Base-by-base conservation (phyloP, 2,329 filamentous ascomycete genomes). In the Aspergillus tanneri region DNA sequence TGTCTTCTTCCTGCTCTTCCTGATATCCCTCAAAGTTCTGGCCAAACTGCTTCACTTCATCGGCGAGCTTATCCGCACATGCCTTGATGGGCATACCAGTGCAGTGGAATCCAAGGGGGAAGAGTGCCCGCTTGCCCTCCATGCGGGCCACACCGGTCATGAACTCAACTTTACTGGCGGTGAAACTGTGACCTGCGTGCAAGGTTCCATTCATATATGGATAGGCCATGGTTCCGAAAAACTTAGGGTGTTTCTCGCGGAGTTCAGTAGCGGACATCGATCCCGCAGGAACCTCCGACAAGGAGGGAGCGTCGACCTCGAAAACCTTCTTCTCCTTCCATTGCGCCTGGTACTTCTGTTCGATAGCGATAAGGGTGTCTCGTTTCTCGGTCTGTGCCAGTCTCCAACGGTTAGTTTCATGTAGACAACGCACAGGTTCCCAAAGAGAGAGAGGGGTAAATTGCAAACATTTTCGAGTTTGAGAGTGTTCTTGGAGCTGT, bases 61-160 rank as follows among this genome's bases (percentile, higher is more conserved):
- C 84, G 50, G 86, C 84, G 37, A 99, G 82, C 78, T 97, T 97
- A 77, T 99, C 92, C 46, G 93, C 90, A 64, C 89, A 95, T 5
- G 93, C 91, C 74, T 96, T 96, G 77, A 99, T 99, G 37, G 91
- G 90, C 86, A 99, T 95, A 61, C 93, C 93, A 0, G 92, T 97
- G 74, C 87, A 90, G 77, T 99, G 93, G 76, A 90, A 99, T 24
- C 92, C 93, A 65, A 93, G 86, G 48, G 93, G 93, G 69, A 93
- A 96, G 44, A 97, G 77, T 48, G 86, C 80, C 44, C 86, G 81
- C 77, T 92, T 92, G 64, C 93, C 93, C 69, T 90, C 83, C 89
- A 97, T 95, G 47, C 92, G 81, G 38, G 87, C 86, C 66, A 90
- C 91, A 35, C 92, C 90, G 19, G 87, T 83, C 49, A 85, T 86